Base-by-base conservation (phyloP, 148 eudicot species). In the Nepenthes gracilis region DNA sequence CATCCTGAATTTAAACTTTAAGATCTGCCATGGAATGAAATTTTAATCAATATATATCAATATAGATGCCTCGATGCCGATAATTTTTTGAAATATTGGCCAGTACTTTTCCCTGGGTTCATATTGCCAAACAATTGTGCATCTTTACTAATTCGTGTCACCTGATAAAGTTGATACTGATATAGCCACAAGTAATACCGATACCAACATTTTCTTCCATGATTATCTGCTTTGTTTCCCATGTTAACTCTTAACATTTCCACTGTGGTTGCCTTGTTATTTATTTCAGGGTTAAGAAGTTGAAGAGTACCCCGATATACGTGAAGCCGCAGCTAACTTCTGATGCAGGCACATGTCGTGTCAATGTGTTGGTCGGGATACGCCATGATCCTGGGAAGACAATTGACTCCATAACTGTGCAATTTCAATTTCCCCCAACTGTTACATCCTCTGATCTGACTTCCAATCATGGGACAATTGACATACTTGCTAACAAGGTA, bases 321-420 rank as follows among this genome's bases (percentile, higher is more conserved):
- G 89, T 93, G 50, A 93, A 93, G 81, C 98, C 98, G 36, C 98
- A 93, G 74, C 68, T 93, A 34, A 84, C 79, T 15, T 88, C 96
- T 33, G 98, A 88, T 65, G 80, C 87, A 35, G 98, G 98, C 43
- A 76, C 79, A 37, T 93, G 98, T 61, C 95, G 89, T 59, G 74
- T 93, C 36, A 84, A 74, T 67, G 88, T 93, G 58, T 60, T 93
- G 76, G 94, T 88, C 59, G 98, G 98, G 48, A 72, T 82, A 57
- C 76, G 87, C 6, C 79, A 79, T 73, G 94, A 88, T 72, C 96
- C 98, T 45, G 96, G 95, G 64, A 93, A 93, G 77, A 60, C 78
- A 32, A 80, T 93, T n/a, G 95, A 93, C 72, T 78, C 85, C n/a
- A 66, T 93, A 74, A 69, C 77, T 8, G 83, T 93, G 35, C 63